A percentile compares a stretch with the other conserved stretches of the same genome.
Evolutionary conservation across 176 grass and related monocot genomes (phyloP).

Genomic region (Phyllostachys edulis): DNA sequence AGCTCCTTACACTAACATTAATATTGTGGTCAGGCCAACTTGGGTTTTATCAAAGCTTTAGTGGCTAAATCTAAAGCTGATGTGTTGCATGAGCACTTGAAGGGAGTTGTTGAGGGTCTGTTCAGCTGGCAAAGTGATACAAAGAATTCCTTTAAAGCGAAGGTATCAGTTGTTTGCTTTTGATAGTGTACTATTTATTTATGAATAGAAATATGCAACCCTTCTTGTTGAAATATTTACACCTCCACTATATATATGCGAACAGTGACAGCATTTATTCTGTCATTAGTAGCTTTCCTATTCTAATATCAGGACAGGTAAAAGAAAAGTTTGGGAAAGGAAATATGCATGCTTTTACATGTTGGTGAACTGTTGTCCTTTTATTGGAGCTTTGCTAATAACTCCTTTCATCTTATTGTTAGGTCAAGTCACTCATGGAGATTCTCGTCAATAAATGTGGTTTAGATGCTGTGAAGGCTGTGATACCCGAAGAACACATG

Average conservation of each 20-base stretch:
- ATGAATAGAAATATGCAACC: neutral
- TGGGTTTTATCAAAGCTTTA: slow-evolving; percentile 91
- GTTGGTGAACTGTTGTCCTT: neutral
- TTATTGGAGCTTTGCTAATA: neutral
- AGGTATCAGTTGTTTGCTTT: slow-evolving; percentile 55
- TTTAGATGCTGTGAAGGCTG: slow-evolving; percentile 85
- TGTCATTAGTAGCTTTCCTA: neutral
- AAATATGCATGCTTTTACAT: slow-evolving; percentile 12
- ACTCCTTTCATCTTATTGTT: neutral
- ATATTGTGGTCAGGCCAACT: slow-evolving; percentile 66
- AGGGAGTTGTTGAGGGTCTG: slow-evolving; percentile 67
- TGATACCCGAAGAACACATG: slow-evolving; percentile 97
- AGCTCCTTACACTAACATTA: slow-evolving; percentile 13
- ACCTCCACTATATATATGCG: neutral
- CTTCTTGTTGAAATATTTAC: neutral
- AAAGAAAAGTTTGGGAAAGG: neutral
- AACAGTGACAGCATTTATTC: slow-evolving; percentile 8
- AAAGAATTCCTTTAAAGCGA: slow-evolving; percentile 87
- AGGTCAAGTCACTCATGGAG: slow-evolving; percentile 90
- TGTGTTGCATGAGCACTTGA: slow-evolving; percentile 70
- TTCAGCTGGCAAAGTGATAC: slow-evolving; percentile 74
- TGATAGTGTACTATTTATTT: slow-evolving; percentile 9
- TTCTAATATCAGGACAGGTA: neutral
- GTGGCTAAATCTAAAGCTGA: slow-evolving; percentile 89
- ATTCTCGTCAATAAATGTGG: slow-evolving; percentile 98